Conservation (phyloP, 1,284 basidiomycete genomes). For the Meripilus lineatus region DNA sequence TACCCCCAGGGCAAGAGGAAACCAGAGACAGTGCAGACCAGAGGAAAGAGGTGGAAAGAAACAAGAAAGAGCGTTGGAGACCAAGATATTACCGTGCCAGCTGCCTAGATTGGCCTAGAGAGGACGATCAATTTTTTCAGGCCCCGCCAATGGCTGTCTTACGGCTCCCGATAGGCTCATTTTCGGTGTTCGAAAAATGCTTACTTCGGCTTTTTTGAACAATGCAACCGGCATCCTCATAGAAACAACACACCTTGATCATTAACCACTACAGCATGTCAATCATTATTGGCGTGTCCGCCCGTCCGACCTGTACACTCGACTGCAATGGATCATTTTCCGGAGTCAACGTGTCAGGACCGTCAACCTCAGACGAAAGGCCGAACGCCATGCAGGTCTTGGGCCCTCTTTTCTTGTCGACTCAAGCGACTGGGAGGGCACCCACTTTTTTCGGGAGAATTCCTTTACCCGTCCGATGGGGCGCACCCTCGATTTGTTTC, state of each 20-base stretch:
- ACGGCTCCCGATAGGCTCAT: not conserved
- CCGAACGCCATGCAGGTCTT: not conserved
- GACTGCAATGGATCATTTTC: not conserved
- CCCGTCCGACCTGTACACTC: not conserved
- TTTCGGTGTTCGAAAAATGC: slow-evolving; percentile 5
- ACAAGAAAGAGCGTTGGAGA: slow-evolving; percentile 10
- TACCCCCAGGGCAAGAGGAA: slow-evolving; percentile 47
- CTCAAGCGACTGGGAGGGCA: too few species aligned
- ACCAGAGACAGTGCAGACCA: slow-evolving; percentile 12
- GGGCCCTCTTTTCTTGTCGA: too few species aligned
- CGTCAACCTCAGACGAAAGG: not conserved
- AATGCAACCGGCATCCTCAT: slow-evolving; percentile 6
- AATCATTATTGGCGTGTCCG: not conserved
- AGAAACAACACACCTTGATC: slow-evolving; percentile 3
- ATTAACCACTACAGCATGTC: not conserved
- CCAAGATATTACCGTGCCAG: not conserved
- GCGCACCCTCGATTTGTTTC: too few species aligned
- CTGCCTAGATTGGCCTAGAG: not conserved
- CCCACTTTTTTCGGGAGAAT: too few species aligned
- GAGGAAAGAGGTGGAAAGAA: slow-evolving; percentile 19
- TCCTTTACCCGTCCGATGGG: too few species aligned
- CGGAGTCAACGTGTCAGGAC: not conserved
- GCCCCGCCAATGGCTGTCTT: not conserved
- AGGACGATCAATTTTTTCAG: not conserved
- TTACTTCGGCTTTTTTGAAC: not conserved